A percentile compares a stretch with the other conserved stretches of the same genome.
Evolutionary conservation across 306 rosid genomes (phyloP).

Genomic region (Castanea sativa): DNA sequence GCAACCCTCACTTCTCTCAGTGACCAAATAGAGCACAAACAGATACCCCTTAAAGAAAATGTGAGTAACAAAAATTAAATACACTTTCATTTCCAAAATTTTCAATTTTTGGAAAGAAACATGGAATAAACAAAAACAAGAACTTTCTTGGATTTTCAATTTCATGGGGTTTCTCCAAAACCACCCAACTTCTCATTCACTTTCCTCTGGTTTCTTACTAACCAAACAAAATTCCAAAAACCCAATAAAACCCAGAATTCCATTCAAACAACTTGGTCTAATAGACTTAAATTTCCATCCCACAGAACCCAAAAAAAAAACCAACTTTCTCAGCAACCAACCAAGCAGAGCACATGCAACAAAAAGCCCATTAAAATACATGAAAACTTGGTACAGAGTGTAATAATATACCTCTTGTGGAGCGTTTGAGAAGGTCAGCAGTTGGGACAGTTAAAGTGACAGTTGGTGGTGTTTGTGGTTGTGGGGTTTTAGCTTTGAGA

Average conservation of each 20-base stretch:
- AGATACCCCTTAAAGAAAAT: not conserved
- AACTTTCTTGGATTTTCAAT: not conserved
- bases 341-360: not conserved
- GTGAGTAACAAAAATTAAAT: not conserved
- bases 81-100: no score
- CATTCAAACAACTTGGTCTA: not conserved
- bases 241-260: not conserved
- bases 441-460: conserved; percentile 32
- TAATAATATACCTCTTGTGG: conserved; percentile 15
- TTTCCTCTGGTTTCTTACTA: not conserved
- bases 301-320: no score
- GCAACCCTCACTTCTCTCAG: no score
- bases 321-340: not conserved
- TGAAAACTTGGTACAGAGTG: no score
- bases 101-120: not conserved
- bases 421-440: conserved; percentile 65
- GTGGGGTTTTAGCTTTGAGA: conserved; percentile 21
- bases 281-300: not conserved
- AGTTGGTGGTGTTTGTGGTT: conserved; percentile 19
- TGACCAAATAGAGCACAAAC: no score
- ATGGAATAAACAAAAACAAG: not conserved
- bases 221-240: not conserved
- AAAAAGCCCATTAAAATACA: conserved; percentile 18
- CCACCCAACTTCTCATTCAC: not conserved
- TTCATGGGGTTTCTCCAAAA: not conserved